These are phyloP conservation scores for Pisolithus tinctorius DNA, from an alignment of 768 basidiomycete genomes.

Conservation along the genomic window DNA sequence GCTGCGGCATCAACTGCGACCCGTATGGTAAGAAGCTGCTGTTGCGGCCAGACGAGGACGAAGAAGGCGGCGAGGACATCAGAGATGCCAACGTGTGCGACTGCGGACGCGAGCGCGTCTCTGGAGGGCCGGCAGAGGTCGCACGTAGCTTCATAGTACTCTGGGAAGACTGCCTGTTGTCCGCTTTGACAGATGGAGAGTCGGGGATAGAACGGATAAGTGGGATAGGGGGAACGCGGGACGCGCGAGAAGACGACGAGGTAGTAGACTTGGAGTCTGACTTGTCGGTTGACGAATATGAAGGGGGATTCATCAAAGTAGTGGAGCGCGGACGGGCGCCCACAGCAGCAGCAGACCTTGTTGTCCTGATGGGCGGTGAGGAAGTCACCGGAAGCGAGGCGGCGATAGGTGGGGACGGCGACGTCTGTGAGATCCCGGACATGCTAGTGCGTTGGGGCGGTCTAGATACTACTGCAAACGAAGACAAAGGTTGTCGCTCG, in stretches of 20 bases:
- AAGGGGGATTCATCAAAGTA: conserved; percentile 1
- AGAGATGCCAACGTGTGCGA: conserved; percentile 7
- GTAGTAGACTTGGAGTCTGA: conserved; percentile 21
- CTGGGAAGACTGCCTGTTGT: conserved; percentile 8
- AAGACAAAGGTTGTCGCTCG: conserved; percentile 45
- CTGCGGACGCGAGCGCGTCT: conserved; percentile 9
- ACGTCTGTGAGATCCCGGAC: conserved; percentile 7
- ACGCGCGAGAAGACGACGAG: conserved; percentile 19
- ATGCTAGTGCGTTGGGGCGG: conserved; percentile 35
- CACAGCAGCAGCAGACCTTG: conserved; percentile 9
- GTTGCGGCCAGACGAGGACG: conserved; percentile 3
- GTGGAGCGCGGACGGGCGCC: conserved; percentile 9
- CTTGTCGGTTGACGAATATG: conserved; percentile 15
- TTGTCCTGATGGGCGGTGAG: neutral
- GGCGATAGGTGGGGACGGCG: neutral
- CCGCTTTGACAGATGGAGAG: conserved; percentile 25
- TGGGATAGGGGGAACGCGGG: conserved; percentile 23
- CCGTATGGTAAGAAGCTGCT: conserved; percentile 21
- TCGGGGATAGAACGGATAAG: conserved; percentile 27
- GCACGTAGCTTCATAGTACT: conserved; percentile 6
- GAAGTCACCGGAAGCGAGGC: conserved; percentile 2
- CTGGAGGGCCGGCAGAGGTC: conserved; percentile 5
- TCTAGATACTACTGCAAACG: conserved; percentile 59
- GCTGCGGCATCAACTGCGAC: conserved; percentile 28
- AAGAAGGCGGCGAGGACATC: conserved; percentile 1